Percentiles rank a stretch among this genome's conserved stretches.
phyloP scores from a whole-genome alignment of 2,329 filamentous ascomycete species.

The Trichoderma sp. region DNA sequence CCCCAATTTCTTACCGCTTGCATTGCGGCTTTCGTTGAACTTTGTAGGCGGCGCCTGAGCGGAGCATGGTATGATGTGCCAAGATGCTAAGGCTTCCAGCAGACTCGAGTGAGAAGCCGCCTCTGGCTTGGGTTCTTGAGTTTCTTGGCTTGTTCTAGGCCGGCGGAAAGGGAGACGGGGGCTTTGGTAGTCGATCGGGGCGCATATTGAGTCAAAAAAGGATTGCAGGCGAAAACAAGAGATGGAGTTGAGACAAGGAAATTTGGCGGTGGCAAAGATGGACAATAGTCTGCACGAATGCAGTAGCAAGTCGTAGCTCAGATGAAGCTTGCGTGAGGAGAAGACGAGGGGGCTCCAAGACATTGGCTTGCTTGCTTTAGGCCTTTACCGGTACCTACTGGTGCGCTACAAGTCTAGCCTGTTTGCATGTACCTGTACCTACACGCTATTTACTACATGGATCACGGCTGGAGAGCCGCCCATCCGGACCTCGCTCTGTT shows the following conservation, averaged over 20 bases:
- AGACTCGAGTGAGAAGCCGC: not conserved
- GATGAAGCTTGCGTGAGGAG: constrained; percentile 10
- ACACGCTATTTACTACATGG: not conserved
- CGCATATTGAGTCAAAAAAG: not conserved
- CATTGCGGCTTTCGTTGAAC: not conserved
- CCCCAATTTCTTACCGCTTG: not conserved
- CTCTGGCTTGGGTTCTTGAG: not conserved
- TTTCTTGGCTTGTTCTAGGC: constrained; percentile 3
- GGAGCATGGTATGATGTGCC: not conserved
- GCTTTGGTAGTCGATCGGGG: constrained; percentile 7
- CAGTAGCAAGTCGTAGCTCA: not conserved
- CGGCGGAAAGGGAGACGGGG: not conserved
- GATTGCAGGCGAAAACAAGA: not conserved
- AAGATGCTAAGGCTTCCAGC: not conserved
- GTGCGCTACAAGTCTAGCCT: not conserved
- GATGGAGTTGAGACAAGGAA: not conserved
- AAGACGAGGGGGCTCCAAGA: not conserved
- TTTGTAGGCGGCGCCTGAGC: not conserved
- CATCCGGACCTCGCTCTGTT: not conserved
- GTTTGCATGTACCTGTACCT: not conserved
- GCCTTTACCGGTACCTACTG: not conserved
- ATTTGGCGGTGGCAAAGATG: constrained; percentile 1
- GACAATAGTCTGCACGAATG: not conserved
- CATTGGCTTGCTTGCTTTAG: not conserved
- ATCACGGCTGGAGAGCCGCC: not conserved